Base-by-base conservation (phyloP, 768 basidiomycete species). In the Daedaleopsis sinensis region DNA sequence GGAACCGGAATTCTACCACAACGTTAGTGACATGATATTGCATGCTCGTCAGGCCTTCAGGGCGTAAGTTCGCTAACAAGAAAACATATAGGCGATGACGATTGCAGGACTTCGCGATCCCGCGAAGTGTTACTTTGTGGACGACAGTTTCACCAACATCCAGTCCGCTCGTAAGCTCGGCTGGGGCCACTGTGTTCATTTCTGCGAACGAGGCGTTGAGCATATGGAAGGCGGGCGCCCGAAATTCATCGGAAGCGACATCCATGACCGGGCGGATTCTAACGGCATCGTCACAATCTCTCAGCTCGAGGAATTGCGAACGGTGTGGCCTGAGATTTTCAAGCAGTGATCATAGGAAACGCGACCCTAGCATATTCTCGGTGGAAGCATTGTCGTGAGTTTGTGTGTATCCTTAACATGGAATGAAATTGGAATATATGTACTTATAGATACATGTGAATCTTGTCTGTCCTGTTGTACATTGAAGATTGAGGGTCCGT, bases 251-350 rank as follows among this genome's bases (percentile, higher is more conserved):
- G 82, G 68, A 5, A 67, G 56, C 24, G 68, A 73, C 37, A 78
- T 76, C 36, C 71, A 74, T 55, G 77, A 78, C 16, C 72, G 74
- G 47, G 24, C 75, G 72, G 55, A 71, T 65, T 67, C 77, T 38
- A 80, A 83, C 51, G 83, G 76, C 32, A 80, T 91, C 44, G 71
- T 75, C 21, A 78, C 82, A 23, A 79, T 94, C 57, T 74, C 71
- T 10, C 75, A 81, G 61, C 70, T 95, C 62, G 85, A 91, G 64
- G 83, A 90, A 65, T 75, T 95, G 64, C 77, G 93, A 61, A 72
- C 67, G 12, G 77, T 91, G 18, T 95, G 93, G 93, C 77, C 84
- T 4, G 87, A 93, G 62, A 76, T 94, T 24, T 94, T 94, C 77
- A 80, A 78, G 67, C 48, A 64, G 5, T 64, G 62, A 56, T 19